Evolutionary conservation across 73 alveolate genomes (phyloP).

Genomic region (Paramecium caudatum): DNA sequence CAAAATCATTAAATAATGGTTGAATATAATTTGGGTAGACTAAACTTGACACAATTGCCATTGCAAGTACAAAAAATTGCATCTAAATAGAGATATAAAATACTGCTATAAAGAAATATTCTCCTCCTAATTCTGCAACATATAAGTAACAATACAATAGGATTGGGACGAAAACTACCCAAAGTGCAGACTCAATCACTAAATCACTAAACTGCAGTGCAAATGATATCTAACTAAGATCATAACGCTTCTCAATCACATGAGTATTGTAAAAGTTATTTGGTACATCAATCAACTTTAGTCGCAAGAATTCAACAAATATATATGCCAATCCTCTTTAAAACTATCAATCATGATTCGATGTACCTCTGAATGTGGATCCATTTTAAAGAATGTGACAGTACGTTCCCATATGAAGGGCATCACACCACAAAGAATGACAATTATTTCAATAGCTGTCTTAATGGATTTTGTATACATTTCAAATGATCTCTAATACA

Average conservation of each 20-base stretch:
- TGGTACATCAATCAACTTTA: slow-evolving; percentile 75
- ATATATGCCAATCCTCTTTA: slow-evolving; percentile 76
- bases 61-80: slow-evolving; percentile 66
- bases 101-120: slow-evolving; percentile 86
- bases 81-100: slow-evolving; percentile 48
- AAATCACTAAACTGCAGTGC: slow-evolving; percentile 82
- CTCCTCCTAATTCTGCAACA: slow-evolving; percentile 93
- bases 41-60: slow-evolving; percentile 83
- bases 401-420: slow-evolving; percentile 73
- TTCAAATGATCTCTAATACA: slow-evolving; percentile 66
- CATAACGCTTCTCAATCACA: slow-evolving; percentile 88
- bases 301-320: slow-evolving; percentile 63
- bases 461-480: slow-evolving; percentile 73
- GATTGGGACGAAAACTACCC: slow-evolving; percentile 81
- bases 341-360: slow-evolving; percentile 37
- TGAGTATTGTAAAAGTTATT: slow-evolving; percentile 79
- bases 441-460: slow-evolving; percentile 70
- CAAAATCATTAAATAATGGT: slow-evolving; percentile 93
- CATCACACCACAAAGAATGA: slow-evolving; percentile 69
- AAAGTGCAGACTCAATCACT: slow-evolving; percentile 79
- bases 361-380: slow-evolving; percentile 55
- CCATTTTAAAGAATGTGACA: slow-evolving; percentile 59
- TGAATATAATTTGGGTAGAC: slow-evolving; percentile 91
- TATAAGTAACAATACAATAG: slow-evolving; percentile 80
- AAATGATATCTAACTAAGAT: slow-evolving; percentile 83